phyloP scores from a whole-genome alignment of 1,284 basidiomycete species.

The Cryptococcus maquisensis region DNA sequence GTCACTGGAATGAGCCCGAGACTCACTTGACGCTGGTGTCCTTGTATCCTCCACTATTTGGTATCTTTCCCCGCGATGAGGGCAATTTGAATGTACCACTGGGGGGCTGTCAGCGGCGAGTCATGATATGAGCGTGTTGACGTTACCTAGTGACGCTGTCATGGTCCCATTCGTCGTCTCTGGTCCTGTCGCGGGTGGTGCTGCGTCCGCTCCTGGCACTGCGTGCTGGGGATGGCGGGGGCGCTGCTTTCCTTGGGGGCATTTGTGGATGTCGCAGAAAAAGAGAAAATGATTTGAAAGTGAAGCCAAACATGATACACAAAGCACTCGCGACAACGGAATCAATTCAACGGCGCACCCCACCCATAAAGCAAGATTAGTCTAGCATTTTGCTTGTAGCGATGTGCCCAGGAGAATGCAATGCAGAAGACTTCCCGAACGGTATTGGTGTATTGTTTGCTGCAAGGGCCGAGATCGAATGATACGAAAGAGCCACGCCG shows the following conservation, averaged over 20 bases:
- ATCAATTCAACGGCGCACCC: no score
- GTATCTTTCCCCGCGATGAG: constrained; percentile 5
- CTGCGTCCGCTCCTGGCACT: constrained; percentile 23
- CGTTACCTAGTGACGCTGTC: constrained; percentile 29
- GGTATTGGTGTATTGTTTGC: no score
- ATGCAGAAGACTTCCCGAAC: no score
- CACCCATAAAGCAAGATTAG: no score
- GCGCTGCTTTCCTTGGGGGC: constrained; percentile 17
- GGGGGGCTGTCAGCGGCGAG: not conserved
- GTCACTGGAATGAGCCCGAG: not conserved
- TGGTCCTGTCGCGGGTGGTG: constrained; percentile 4
- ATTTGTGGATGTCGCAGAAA: not conserved
- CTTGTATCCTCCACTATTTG: constrained; percentile 20
- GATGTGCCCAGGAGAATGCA: no score
- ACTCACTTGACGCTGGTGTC: constrained; percentile 43
- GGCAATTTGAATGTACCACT: constrained; percentile 24
- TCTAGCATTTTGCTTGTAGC: no score
- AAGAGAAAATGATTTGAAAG: no score
- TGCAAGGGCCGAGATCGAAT: no score
- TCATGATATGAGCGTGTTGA: not conserved
- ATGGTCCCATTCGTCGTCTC: constrained; percentile 29
- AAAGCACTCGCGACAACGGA: no score
- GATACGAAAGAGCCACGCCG: no score
- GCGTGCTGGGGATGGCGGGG: constrained; percentile 25
- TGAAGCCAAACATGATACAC: no score